phyloP scores from a whole-genome alignment of 2,329 filamentous ascomycete species.

The Penicillium sp. region DNA sequence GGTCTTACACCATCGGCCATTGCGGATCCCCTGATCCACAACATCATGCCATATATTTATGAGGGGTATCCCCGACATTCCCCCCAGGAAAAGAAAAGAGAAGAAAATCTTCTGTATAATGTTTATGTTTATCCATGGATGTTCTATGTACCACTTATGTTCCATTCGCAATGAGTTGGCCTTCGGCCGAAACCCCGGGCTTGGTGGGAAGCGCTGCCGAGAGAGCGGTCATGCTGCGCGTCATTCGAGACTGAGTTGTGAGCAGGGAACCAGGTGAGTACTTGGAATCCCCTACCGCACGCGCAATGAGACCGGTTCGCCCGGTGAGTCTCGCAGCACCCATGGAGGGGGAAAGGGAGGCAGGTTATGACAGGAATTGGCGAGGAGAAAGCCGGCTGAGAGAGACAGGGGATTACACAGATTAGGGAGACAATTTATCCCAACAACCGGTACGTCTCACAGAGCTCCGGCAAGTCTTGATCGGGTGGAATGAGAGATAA shows the following conservation, averaged over 20 bases:
- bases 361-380: too few relatives aligned
- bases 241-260: conserved; percentile 3
- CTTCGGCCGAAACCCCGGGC: neutral
- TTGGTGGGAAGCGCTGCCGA: conserved; percentile 8
- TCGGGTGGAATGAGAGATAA: neutral
- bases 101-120: neutral
- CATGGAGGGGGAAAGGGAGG: too few relatives aligned
- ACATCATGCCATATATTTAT: conserved; percentile 4
- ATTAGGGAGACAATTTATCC: too few relatives aligned
- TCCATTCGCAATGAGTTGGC: neutral
- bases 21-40: neutral
- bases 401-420: too few relatives aligned
- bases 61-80: neutral
- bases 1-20: neutral
- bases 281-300: conserved; percentile 6
- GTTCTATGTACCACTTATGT: neutral
- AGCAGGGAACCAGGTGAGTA: conserved; percentile 8
- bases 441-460: neutral
- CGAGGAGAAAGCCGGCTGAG: too few relatives aligned
- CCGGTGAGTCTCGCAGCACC: too few relatives aligned
- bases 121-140: neutral
- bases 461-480: neutral
- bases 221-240: neutral
- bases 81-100: neutral
- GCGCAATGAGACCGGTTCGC: too few relatives aligned